Evolutionary conservation across 371 early-diverging fungal genomes (phyloP), one percentile per base, ranked within the genome.

Genomic region (Catenaria anguillulae): DNA sequence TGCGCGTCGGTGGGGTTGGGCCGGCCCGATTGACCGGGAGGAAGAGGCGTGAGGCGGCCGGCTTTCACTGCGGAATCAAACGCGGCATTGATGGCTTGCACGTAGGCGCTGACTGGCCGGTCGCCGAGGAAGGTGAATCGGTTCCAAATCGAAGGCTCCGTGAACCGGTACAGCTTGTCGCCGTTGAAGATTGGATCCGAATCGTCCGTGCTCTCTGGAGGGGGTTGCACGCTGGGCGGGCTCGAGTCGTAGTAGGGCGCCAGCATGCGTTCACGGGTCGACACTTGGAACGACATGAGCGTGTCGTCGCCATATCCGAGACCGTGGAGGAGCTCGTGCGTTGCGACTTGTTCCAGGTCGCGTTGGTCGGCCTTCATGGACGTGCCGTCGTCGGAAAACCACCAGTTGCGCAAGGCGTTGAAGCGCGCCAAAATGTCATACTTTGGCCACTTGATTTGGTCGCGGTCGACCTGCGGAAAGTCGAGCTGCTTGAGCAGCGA

Each of bases 371-470:
- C 21, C 29, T 8, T 29, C 36, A 61, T 54, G 4, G 8, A 23
- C 15, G 33, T n/a, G 56, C 33, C 58, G 17, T 60, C 61, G 13
- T 60, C 61, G 6, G n/a, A 8, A 33, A 61, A 61, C 61, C 61
- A 61, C 61, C 61, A 61, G 29, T 61, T 56, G 34, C 36, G 33
- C 31, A n/a, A 15, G 15, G 61, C 8, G 42, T 61, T 61, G 56
- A 61, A 61, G 19, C 36, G 45, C 24, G 61, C 45, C 26, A 29
- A 8, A n/a, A 61, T 61, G 33, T 61, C 61, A 29, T 61, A 61
- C 33, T 33, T 33, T 8, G 55, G 55, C 21, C 33, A 33, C 33
- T 21, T 19, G 23, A 33, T 34, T 10, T 29, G 50, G 35, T 34
- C 34, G 4, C 19, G 12, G n/a, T 19, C 34, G 8, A 55, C 19